Evolutionary conservation across 2,329 filamentous ascomycete species (phyloP).

Genomic region (Paraconiothyrium brasiliense): DNA sequence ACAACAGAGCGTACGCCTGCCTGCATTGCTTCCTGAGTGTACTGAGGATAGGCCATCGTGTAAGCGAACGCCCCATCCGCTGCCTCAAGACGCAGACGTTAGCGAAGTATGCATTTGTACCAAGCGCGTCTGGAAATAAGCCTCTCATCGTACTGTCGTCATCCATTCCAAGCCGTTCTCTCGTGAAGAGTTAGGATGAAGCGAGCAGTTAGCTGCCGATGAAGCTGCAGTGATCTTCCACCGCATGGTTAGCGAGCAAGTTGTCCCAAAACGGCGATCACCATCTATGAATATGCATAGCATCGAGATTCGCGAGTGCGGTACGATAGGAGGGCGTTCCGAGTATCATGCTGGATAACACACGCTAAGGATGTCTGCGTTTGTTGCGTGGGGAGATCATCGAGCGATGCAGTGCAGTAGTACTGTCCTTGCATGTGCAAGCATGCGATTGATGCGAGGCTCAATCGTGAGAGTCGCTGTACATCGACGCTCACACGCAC

Average conservation of each 20-base stretch:
- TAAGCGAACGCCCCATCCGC: not conserved
- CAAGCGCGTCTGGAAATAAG: not conserved
- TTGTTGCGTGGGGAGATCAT: slow-evolving; percentile 5
- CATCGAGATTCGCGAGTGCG: slow-evolving; percentile 8
- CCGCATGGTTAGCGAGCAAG: slow-evolving; percentile 2
- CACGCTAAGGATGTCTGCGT: not conserved
- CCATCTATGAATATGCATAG: slow-evolving; percentile 4
- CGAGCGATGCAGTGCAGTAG: slow-evolving; percentile 5
- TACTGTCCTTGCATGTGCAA: not conserved
- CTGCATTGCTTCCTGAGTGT: not conserved
- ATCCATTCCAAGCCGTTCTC: not conserved
- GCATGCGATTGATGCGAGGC: not conserved
- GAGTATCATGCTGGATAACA: not conserved
- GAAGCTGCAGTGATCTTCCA: slow-evolving; percentile 2
- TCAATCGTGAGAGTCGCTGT: slow-evolving; percentile 1
- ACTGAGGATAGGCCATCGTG: not conserved
- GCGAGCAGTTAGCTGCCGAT: slow-evolving; percentile 6
- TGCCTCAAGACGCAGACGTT: not conserved
- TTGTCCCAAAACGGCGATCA: not conserved
- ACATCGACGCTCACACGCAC: not conserved
- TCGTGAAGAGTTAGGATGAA: not conserved
- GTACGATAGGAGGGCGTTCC: not conserved
- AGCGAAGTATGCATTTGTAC: not conserved
- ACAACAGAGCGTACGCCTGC: not conserved
- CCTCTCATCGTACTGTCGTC: not conserved